Base-by-base conservation (phyloP, 208 protist species). In the Trypanosoma avium region DNA sequence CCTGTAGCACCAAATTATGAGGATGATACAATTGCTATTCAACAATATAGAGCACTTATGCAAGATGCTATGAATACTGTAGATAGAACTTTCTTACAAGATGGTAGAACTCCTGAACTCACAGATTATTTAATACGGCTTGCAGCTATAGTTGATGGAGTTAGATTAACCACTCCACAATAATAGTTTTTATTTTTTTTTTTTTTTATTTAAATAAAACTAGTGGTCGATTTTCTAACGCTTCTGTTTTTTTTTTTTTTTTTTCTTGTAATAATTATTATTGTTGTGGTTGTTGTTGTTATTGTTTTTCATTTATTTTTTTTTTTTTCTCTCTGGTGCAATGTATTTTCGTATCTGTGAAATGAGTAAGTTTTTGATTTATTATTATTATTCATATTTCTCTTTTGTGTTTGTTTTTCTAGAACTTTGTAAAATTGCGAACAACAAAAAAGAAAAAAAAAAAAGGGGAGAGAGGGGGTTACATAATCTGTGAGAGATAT, bases 31-130 rank as follows among this genome's bases (percentile, higher is more conserved):
- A 53, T 84, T 17, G 75, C 67, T 12, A 53, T 94, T n/a, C 84
- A 91, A 65, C 84, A 91, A 73, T 94, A 90, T 62, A 77, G 86
- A 24, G 77, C 77, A 8, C 65, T 85, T 45, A 84, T 94, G 81
- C 86, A 92, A 61, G 88, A 94, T 57, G 61, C 79, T 5, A 75
- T 91, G 61, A 84, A 86, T 63, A 73, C 81, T 0, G 81, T 92
- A 8, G 88, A 94, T 66, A 77, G 82, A 40, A 90, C 79, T 4
- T 94, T 88, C 56, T 70, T 90, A 5, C 81, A 81, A 21, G 88
- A 94, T 63, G 75, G 75, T 17, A 79, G 77, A n/a, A 77, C 68
- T 29, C 88, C 88, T 9, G 81, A 76, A 8, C 79, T 81, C 4
- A 75, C 38, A 33, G 81, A 92, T 67, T 94, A 94, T 59, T 61